phyloP scores from a whole-genome alignment of 1,284 basidiomycete species.

The Crucibulum parvulum region DNA sequence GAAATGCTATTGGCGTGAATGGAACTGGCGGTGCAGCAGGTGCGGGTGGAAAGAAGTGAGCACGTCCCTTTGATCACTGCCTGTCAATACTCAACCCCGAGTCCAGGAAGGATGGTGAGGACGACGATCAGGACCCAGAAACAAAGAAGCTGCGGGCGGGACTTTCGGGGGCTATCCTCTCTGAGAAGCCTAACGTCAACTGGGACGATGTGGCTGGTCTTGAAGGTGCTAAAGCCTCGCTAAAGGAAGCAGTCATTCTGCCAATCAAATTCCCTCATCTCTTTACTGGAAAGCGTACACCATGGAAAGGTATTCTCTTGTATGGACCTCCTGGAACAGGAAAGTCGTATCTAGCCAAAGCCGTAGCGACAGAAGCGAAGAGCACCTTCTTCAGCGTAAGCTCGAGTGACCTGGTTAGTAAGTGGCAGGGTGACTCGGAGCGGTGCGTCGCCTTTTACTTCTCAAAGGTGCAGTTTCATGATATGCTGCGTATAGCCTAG shows the following conservation, averaged over 20 bases:
- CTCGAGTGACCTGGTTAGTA: conserved; percentile 95
- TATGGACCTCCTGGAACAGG: conserved; percentile 98
- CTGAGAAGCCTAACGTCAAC: conserved; percentile 94
- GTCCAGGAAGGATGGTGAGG: conserved; percentile 70
- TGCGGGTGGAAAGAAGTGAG: conserved; percentile 73
- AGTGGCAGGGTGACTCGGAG: conserved; percentile 99
- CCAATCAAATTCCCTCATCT: conserved; percentile 99
- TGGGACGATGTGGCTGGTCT: conserved; percentile 99
- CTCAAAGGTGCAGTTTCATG: not conserved
- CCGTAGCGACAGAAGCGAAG: conserved; percentile 98
- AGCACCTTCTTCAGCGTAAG: conserved; percentile 99
- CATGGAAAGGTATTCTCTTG: conserved; percentile 94
- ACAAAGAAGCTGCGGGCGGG: conserved; percentile 94
- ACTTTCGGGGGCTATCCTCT: conserved; percentile 87
- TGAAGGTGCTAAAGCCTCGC: conserved; percentile 91
- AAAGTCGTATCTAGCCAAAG: conserved; percentile 95
- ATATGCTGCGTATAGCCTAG: conserved; percentile 63
- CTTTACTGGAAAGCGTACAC: conserved; percentile 97
- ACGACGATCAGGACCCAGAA: conserved; percentile 88
- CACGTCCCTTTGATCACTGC: conserved; percentile 15
- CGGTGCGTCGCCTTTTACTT: conserved; percentile 57
- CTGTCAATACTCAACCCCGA: conserved; percentile 2
- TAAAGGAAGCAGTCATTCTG: conserved; percentile 98
- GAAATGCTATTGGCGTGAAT: conserved; percentile 82
- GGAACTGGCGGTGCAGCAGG: conserved; percentile 70